These are phyloP conservation scores for Entoloma clypeatum DNA, from an alignment of 1,284 basidiomycete genomes.

Conservation along the genomic window DNA sequence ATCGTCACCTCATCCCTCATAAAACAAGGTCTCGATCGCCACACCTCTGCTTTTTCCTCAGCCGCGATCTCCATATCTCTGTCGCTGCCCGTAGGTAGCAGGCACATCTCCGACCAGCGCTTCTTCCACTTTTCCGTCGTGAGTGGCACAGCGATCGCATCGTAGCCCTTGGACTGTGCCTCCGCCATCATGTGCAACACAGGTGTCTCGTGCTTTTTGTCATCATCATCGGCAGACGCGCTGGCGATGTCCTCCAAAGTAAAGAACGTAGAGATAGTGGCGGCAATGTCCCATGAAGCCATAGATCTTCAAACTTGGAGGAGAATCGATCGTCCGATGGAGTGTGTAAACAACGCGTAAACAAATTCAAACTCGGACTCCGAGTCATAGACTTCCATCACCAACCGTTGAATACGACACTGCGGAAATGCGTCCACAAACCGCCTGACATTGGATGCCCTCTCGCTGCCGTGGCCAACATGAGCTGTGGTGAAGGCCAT, in stretches of 20 bases:
- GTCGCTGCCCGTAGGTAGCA: slow-evolving; percentile 51
- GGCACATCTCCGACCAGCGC: slow-evolving; percentile 88
- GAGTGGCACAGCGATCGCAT: slow-evolving; percentile 75
- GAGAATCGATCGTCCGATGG: not conserved
- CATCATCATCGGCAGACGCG: slow-evolving; percentile 15
- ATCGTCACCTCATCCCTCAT: slow-evolving; percentile 85
- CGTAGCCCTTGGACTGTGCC: slow-evolving; percentile 56
- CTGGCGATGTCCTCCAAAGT: slow-evolving; percentile 29
- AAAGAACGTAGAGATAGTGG: slow-evolving; percentile 33
- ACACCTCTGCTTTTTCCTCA: slow-evolving; percentile 79
- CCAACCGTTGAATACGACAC: no score
- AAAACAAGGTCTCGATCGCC: slow-evolving; percentile 84
- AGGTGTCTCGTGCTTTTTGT: slow-evolving; percentile 35
- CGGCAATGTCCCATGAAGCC: slow-evolving; percentile 33
- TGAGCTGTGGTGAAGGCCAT: no score
- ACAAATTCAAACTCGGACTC: slow-evolving; percentile 2
- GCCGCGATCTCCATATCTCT: slow-evolving; percentile 48
- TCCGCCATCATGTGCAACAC: slow-evolving; percentile 48
- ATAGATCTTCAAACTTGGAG: slow-evolving; percentile 14
- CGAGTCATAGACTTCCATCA: not conserved
- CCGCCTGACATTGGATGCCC: no score
- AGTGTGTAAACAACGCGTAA: slow-evolving; percentile 24
- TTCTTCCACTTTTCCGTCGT: slow-evolving; percentile 85
- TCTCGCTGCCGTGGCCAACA: no score
- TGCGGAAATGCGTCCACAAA: no score